Evolutionary conservation across 257 asterid species (phyloP).

Genomic region (Jacaranda mimosifolia): DNA sequence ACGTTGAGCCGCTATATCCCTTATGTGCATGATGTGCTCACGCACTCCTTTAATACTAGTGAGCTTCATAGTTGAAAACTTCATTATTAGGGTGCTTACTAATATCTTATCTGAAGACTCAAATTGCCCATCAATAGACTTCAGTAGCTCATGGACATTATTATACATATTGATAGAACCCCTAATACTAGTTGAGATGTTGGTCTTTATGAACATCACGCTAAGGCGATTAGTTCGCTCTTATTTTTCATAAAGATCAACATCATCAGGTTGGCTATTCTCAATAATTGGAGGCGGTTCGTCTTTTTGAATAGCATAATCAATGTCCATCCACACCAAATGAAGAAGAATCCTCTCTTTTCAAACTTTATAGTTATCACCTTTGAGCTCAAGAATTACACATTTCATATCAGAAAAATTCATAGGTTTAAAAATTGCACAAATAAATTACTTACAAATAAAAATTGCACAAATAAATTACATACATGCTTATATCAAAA

Average conservation of each 20-base stretch:
- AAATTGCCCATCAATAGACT: background rate
- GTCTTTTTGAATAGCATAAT: background rate
- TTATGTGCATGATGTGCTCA: conserved; percentile 7
- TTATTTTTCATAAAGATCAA: background rate
- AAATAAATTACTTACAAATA: no score
- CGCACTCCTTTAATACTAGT: background rate
- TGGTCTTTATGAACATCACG: background rate
- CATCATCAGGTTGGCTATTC: background rate
- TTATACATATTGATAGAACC: background rate
- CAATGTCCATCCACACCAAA: background rate
- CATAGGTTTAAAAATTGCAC: no score
- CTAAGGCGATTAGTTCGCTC: background rate
- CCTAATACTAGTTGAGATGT: background rate
- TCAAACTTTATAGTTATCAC: background rate
- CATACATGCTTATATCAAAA: no score
- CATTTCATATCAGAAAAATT: background rate
- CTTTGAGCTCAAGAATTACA: background rate
- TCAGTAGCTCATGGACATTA: background rate
- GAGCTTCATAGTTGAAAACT: background rate
- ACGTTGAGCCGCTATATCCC: conserved; percentile 8
- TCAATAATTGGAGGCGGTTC: background rate
- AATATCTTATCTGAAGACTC: background rate
- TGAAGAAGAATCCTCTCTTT: background rate
- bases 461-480: no score
- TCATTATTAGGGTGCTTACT: background rate